Evolutionary conservation across 1,284 basidiomycete species (phyloP).

Genomic region (Apiotrichum domesticum): DNA sequence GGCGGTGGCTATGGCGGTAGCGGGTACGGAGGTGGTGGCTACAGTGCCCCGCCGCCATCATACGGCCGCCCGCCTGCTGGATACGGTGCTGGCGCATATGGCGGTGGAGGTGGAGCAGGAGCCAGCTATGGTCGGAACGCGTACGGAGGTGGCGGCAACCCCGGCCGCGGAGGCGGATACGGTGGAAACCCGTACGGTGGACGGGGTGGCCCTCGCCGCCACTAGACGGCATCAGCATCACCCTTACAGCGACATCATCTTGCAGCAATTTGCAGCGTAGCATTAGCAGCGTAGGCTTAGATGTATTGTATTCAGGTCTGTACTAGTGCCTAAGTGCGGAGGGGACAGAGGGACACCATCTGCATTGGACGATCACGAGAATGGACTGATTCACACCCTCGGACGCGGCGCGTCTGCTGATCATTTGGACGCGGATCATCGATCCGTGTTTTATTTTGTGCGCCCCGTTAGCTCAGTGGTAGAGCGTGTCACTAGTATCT

Average conservation of each 20-base stretch:
- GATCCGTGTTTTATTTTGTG: no score
- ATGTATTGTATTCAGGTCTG: no score
- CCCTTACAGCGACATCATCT: not conserved
- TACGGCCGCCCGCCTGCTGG: slow-evolving; percentile 1
- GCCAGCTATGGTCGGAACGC: not conserved
- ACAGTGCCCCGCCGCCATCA: not conserved
- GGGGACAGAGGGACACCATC: no score
- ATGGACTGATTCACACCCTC: no score
- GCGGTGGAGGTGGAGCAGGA: not conserved
- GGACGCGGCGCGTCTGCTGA: no score
- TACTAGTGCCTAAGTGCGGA: no score
- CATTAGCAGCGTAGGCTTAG: no score
- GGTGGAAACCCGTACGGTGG: not conserved
- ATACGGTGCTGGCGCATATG: not conserved
- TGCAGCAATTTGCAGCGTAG: not conserved
- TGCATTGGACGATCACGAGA: no score
- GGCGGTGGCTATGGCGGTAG: not conserved
- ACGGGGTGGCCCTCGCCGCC: not conserved
- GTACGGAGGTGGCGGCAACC: not conserved
- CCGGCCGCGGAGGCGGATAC: not conserved
- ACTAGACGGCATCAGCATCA: not conserved
- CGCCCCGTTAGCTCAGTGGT: no score
- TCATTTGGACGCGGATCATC: no score
- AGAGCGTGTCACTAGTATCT: no score
- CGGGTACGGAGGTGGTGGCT: not conserved